Evolutionary conservation across 352 stramenopile species (phyloP).

Genomic region (Albugo candida): DNA sequence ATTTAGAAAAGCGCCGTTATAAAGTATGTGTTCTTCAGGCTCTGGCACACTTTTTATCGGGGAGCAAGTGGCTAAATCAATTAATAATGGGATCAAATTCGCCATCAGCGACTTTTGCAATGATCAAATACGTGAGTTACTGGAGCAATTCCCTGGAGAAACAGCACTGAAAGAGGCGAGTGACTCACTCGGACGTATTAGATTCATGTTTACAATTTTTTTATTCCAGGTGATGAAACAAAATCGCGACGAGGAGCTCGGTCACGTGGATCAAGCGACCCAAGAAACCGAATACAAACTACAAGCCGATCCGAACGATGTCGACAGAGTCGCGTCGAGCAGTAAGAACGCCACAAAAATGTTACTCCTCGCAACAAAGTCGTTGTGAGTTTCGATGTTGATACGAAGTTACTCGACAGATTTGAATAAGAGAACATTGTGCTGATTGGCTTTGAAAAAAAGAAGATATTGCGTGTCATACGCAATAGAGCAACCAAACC

Average conservation of each 20-base stretch:
- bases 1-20: not conserved
- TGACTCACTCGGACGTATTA: not conserved
- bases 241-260: slow-evolving; percentile 47
- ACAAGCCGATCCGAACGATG: slow-evolving; percentile 11
- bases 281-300: too few species aligned
- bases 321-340: slow-evolving; percentile 24
- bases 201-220: not conserved
- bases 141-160: slow-evolving; percentile 32
- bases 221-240: slow-evolving; percentile 38
- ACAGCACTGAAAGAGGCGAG: slow-evolving; percentile 44
- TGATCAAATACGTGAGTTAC: slow-evolving; percentile 77
- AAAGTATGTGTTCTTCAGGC: not conserved
- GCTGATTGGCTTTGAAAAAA: slow-evolving; percentile 70
- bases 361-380: slow-evolving; percentile 25
- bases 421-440: slow-evolving; percentile 72
- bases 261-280: slow-evolving; percentile 24
- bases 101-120: slow-evolving; percentile 77
- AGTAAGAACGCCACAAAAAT: slow-evolving; percentile 36
- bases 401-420: slow-evolving; percentile 29
- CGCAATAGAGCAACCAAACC: slow-evolving; percentile 79
- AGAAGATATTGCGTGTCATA: slow-evolving; percentile 81
- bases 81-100: slow-evolving; percentile 47
- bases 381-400: slow-evolving; percentile 13
- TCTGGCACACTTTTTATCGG: slow-evolving; percentile 2
- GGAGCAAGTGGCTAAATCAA: slow-evolving; percentile 40